Conservation (phyloP, 805 yeast species). For the Pichia cabralensis region DNA sequence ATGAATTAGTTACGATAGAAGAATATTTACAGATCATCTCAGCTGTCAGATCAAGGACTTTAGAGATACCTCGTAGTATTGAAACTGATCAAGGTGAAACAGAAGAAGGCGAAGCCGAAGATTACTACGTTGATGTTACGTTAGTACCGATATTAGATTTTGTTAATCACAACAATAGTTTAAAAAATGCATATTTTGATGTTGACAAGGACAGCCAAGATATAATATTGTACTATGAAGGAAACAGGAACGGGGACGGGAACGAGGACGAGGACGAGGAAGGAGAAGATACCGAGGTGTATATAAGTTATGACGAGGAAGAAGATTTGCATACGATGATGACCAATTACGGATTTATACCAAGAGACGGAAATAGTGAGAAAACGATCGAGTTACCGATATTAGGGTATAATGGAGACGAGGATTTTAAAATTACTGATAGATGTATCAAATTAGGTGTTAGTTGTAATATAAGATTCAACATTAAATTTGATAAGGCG, state of each 20-base stretch:
- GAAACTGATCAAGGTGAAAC: slow-evolving; percentile 7
- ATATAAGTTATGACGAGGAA: slow-evolving; percentile 34
- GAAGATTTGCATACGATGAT: slow-evolving; percentile 34
- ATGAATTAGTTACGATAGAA: slow-evolving; percentile 2
- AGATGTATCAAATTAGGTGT: no score
- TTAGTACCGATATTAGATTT: slow-evolving; percentile 61
- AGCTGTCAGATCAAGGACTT: slow-evolving; percentile 47
- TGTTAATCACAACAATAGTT: slow-evolving; percentile 45
- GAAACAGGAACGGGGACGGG: no score
- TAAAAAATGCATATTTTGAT: slow-evolving; percentile 49
- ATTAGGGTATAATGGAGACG: slow-evolving; percentile 20
- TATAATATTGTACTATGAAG: slow-evolving; percentile 30
- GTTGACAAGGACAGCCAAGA: slow-evolving; percentile 38
- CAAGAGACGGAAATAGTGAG: slow-evolving; percentile 16
- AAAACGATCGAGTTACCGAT: slow-evolving; percentile 29
- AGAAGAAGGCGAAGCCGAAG: slow-evolving; percentile 24
- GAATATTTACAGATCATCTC: slow-evolving; percentile 19
- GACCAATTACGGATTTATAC: slow-evolving; percentile 38
- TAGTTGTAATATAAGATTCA: no score
- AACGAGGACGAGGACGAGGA: neutral
- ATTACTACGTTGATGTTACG: slow-evolving; percentile 40
- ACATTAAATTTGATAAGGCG: no score
- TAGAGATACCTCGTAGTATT: slow-evolving; percentile 50
- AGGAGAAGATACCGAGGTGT: slow-evolving; percentile 29
- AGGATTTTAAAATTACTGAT: no score